Conservation (phyloP, 305 asterid species). For the Fraxinus latifolia region DNA sequence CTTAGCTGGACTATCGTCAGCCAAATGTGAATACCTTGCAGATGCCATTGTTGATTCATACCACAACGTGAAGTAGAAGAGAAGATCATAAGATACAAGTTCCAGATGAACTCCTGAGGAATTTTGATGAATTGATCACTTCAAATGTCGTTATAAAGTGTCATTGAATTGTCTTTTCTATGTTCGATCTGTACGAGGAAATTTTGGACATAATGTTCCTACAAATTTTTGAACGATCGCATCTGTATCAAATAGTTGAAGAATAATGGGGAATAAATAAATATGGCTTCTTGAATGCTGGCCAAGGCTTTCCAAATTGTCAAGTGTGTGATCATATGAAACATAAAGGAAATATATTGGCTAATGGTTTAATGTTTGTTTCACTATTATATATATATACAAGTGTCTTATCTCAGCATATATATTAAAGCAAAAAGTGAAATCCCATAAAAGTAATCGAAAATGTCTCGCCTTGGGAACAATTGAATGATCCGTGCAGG, state of each 20-base stretch:
- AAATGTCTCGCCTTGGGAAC: not conserved
- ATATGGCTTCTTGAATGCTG: not conserved
- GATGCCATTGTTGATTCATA: conserved; percentile 91
- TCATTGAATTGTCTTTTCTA: not conserved
- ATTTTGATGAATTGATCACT: not conserved
- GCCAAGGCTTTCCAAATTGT: not conserved
- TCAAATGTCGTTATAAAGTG: not conserved
- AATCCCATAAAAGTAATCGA: not conserved
- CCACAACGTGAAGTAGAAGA: conserved; percentile 65
- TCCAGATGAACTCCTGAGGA: not conserved
- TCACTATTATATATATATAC: not conserved
- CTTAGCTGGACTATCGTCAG: conserved; percentile 88
- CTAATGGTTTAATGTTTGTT: not conserved
- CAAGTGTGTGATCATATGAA: not conserved
- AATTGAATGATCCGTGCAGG: not conserved
- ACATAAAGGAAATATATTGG: not conserved
- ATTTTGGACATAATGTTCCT: not conserved
- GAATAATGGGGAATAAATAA: not conserved
- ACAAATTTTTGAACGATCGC: not conserved
- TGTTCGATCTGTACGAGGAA: not conserved
- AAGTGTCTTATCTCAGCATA: not conserved
- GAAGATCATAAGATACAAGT: conserved; percentile 1
- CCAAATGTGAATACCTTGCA: conserved; percentile 96
- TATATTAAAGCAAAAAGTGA: not conserved
- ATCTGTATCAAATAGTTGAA: conserved; percentile 1